Evolutionary conservation across 2,329 filamentous ascomycete genomes (phyloP).

Genomic region (Neopestalotiopsis clavispora): DNA sequence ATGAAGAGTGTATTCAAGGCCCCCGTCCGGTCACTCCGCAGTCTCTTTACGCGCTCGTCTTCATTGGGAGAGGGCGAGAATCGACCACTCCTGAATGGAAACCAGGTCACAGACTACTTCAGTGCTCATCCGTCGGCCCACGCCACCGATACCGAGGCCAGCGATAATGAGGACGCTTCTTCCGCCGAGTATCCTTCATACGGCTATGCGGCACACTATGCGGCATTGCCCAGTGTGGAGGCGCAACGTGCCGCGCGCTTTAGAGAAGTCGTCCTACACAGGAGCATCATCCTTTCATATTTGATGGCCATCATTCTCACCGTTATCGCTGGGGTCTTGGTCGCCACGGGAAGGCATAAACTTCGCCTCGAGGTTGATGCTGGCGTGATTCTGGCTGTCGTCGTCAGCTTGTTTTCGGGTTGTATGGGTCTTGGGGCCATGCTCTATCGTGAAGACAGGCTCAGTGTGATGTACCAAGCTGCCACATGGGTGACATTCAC

Average conservation of each 20-base stretch:
- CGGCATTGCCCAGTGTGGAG: conserved; percentile 54
- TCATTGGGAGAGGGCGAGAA: conserved; percentile 26
- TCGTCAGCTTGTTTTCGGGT: conserved; percentile 68
- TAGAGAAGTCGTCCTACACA: conserved; percentile 61
- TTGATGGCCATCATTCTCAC: conserved; percentile 67
- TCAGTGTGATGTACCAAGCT: conserved; percentile 48
- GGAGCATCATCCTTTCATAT: conserved; percentile 59
- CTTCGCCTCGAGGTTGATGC: conserved; percentile 74
- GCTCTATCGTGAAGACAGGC: conserved; percentile 53
- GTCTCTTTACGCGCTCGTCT: neutral
- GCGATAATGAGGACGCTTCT: conserved; percentile 57
- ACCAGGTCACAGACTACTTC: conserved; percentile 33
- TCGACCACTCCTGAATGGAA: conserved; percentile 31
- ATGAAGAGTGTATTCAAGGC: conserved; percentile 56
- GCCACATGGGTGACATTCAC: conserved; percentile 50
- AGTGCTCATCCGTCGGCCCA: conserved; percentile 24
- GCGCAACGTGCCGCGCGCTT: conserved; percentile 56
- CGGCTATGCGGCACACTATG: conserved; percentile 60
- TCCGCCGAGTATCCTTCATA: conserved; percentile 53
- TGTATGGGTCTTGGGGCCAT: conserved; percentile 65
- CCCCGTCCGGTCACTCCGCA: conserved; percentile 55
- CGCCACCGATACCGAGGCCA: conserved; percentile 30
- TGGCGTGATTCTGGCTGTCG: conserved; percentile 69
- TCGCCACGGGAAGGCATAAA: conserved; percentile 70
- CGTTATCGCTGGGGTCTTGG: conserved; percentile 67